phyloP scores from a whole-genome alignment of 441 rosid species.

The Jatropha podagrica region DNA sequence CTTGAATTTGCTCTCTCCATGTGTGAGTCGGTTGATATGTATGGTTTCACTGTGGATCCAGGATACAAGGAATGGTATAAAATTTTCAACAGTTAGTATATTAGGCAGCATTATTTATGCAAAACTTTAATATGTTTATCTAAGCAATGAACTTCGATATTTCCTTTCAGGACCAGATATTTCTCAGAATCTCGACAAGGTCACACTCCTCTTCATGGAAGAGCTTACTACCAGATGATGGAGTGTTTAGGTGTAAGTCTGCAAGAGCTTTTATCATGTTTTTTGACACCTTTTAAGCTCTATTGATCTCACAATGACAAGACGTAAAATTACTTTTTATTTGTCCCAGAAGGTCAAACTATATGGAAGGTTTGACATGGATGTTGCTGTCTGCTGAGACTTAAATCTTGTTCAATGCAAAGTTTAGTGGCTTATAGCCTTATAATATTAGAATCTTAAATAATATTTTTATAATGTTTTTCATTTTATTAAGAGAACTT shows the following conservation, averaged over 20 bases:
- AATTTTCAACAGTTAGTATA: slow-evolving; percentile 12
- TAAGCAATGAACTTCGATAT: slow-evolving; percentile 16
- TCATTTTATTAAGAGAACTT: background rate
- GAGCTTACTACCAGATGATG: slow-evolving; percentile 99
- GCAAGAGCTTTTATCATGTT: background rate
- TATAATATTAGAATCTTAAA: background rate
- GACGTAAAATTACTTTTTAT: background rate
- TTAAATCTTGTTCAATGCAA: background rate
- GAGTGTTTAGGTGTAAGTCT: slow-evolving; percentile 91
- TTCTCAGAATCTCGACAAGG: slow-evolving; percentile 96
- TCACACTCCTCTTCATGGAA: slow-evolving; percentile 93
- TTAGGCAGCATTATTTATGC: background rate
- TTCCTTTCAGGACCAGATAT: slow-evolving; percentile 78
- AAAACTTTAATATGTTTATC: background rate
- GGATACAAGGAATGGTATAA: slow-evolving; percentile 95
- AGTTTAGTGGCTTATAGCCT: background rate
- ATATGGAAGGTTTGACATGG: background rate
- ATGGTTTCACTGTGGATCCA: slow-evolving; percentile 96
- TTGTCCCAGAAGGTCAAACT: background rate
- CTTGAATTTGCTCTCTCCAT: slow-evolving; percentile 92
- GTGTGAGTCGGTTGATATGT: slow-evolving; percentile 92
- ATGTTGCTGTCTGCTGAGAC: slow-evolving; percentile 3
- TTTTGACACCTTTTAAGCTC: background rate
- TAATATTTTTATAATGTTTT: background rate
- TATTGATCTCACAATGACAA: slow-evolving; percentile 3